Percentiles rank a stretch among this genome's conserved stretches.
Conservation (phyloP, 495 filamentous ascomycete species). For the Xylaria cubensis region DNA sequence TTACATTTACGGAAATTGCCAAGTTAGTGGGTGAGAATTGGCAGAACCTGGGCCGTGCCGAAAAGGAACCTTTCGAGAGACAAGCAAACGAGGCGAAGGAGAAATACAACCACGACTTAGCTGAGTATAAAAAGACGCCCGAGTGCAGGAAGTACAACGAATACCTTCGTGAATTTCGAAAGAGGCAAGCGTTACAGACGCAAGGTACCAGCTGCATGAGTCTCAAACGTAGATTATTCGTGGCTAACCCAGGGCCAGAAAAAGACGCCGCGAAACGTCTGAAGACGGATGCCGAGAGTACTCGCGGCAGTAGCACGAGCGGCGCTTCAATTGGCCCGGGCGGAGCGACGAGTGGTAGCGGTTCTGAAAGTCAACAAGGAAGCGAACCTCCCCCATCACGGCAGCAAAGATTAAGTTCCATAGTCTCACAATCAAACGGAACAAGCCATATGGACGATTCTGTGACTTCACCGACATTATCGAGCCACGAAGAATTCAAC, state of each 20-base stretch:
- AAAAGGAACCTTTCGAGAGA: constrained; percentile 73
- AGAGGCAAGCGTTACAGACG: constrained; percentile 60
- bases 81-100: constrained; percentile 74
- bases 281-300: constrained; percentile 42
- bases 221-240: not conserved
- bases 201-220: constrained; percentile 39
- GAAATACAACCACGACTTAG: constrained; percentile 68
- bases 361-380: constrained; percentile 49
- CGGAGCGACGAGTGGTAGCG: constrained; percentile 50
- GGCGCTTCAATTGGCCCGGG: constrained; percentile 42
- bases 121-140: constrained; percentile 75
- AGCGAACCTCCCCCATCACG: constrained; percentile 53
- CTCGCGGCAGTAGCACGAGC: constrained; percentile 42
- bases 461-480: constrained; percentile 42
- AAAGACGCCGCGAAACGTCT: constrained; percentile 54
- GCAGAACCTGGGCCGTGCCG: constrained; percentile 68
- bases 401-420: constrained; percentile 49
- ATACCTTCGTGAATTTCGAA: constrained; percentile 78
- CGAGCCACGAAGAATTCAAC: constrained; percentile 31
- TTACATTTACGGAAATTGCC: constrained; percentile 82
- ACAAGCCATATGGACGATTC: constrained; percentile 43
- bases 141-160: constrained; percentile 64
- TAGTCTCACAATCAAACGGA: constrained; percentile 39
- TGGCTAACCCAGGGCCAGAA: constrained; percentile 37
- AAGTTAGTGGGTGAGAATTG: constrained; percentile 82